phyloP scores from a whole-genome alignment of 352 stramenopile species.

The Phytopythium cucurbitacearum region DNA sequence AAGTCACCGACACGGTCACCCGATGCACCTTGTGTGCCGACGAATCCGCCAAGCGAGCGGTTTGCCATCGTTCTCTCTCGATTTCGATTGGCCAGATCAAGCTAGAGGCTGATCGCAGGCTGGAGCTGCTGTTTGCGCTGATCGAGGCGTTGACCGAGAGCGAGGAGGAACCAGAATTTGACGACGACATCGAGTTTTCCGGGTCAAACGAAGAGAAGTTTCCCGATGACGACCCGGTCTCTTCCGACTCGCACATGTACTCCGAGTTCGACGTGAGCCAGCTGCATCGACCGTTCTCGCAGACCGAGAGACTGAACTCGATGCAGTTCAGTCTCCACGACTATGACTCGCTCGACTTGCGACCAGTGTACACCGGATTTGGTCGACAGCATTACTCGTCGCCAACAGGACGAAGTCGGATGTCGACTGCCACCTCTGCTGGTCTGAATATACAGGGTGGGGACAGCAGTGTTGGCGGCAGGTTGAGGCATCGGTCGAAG shows the following conservation, averaged over 20 bases:
- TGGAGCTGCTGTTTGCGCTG: constrained; percentile 79
- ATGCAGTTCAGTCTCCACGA: constrained; percentile 65
- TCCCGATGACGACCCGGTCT: constrained; percentile 17
- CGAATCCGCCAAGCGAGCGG: constrained; percentile 45
- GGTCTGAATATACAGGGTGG: constrained; percentile 31
- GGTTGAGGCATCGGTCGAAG: constrained; percentile 32
- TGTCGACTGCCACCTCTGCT: constrained; percentile 68
- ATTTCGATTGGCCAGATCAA: constrained; percentile 82
- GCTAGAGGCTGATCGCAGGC: constrained; percentile 73
- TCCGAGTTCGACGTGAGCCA: constrained; percentile 27
- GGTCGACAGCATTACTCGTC: constrained; percentile 35
- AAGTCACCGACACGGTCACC: constrained; percentile 26
- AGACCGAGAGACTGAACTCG: constrained; percentile 55
- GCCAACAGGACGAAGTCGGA: constrained; percentile 54
- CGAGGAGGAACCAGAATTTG: constrained; percentile 22
- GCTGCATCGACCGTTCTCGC: constrained; percentile 20
- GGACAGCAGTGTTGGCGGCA: constrained; percentile 14
- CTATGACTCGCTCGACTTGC: constrained; percentile 40
- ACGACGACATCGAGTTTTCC: constrained; percentile 21
- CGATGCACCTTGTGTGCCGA: constrained; percentile 63
- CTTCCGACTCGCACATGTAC: constrained; percentile 3
- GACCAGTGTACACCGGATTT: constrained; percentile 70
- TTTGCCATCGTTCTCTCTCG: constrained; percentile 58
- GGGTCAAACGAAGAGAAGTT: constrained; percentile 28
- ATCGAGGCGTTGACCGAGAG: constrained; percentile 63